Conservation (phyloP, 2,329 filamentous ascomycete species). For the Colletotrichum horii region DNA sequence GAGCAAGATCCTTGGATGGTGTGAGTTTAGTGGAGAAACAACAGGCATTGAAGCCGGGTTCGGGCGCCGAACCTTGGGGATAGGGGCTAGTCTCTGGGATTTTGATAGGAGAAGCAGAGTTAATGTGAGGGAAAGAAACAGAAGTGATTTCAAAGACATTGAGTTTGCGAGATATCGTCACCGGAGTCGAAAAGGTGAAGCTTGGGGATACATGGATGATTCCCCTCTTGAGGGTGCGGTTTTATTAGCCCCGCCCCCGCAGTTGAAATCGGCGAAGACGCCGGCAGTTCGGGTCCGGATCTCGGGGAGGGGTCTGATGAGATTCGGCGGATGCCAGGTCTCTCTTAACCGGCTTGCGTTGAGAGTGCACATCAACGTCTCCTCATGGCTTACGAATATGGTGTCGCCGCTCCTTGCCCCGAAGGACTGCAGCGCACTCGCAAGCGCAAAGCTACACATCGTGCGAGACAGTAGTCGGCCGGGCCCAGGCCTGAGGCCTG, state of each 20-base stretch:
- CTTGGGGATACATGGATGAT: neutral
- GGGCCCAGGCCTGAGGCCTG: too few relatives aligned
- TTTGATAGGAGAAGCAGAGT: neutral
- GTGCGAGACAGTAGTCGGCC: too few relatives aligned
- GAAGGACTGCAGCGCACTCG: neutral
- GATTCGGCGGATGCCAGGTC: neutral
- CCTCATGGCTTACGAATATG: neutral
- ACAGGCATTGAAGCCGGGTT: neutral
- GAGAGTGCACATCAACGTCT: neutral
- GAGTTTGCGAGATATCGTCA: neutral
- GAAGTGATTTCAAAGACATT: neutral
- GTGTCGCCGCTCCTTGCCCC: neutral
- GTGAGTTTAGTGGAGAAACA: neutral
- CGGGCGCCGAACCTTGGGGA: neutral
- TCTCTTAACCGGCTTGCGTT: neutral
- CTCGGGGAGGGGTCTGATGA: neutral
- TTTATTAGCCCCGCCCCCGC: constrained; percentile 6
- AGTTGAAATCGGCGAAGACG: neutral
- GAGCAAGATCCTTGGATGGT: neutral
- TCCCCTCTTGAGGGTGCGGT: neutral
- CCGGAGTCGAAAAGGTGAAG: neutral
- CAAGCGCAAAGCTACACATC: neutral
- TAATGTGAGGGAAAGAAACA: neutral
- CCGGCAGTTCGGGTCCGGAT: constrained; percentile 17
- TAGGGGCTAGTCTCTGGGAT: neutral